A percentile compares a stretch with the other conserved stretches of the same genome.
Conservation (phyloP, 805 yeast genomes). For the Metschnikowia vanudenii region DNA sequence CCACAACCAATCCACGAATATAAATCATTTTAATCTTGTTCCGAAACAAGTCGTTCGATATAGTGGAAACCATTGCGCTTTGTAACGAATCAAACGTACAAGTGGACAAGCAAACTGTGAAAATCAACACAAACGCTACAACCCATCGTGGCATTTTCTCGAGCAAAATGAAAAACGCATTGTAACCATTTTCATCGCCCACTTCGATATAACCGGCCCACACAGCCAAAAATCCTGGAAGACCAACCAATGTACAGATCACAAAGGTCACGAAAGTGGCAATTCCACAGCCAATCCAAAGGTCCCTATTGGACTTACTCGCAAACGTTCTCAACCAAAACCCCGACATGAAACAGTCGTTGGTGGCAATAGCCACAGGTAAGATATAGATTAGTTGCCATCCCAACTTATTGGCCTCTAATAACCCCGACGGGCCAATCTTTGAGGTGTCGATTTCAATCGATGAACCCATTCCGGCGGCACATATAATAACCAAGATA, state of each 20-base stretch:
- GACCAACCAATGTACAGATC: slow-evolving; percentile 71
- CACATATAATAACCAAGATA: slow-evolving; percentile 63
- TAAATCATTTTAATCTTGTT: slow-evolving; percentile 68
- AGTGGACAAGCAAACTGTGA: slow-evolving; percentile 70
- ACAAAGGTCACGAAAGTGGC: slow-evolving; percentile 67
- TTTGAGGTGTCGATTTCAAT: slow-evolving; percentile 61
- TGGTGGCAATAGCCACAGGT: slow-evolving; percentile 82
- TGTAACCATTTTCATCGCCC: slow-evolving; percentile 54
- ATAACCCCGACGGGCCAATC: slow-evolving; percentile 63
- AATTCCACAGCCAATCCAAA: slow-evolving; percentile 69
- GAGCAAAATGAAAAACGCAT: slow-evolving; percentile 71
- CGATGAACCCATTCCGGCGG: slow-evolving; percentile 75
- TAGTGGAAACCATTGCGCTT: slow-evolving; percentile 82
- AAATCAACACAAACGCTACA: slow-evolving; percentile 76
- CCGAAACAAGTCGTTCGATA: slow-evolving; percentile 87
- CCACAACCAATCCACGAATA: slow-evolving; percentile 66
- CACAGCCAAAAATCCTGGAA: slow-evolving; percentile 83
- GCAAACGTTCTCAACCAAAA: slow-evolving; percentile 96
- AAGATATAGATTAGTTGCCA: slow-evolving; percentile 88
- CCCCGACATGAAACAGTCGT: slow-evolving; percentile 86
- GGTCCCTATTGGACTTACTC: slow-evolving; percentile 70
- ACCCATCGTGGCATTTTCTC: slow-evolving; percentile 82
- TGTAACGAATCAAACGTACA: slow-evolving; percentile 89
- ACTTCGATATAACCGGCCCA: slow-evolving; percentile 75
- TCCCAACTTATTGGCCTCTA: slow-evolving; percentile 68